These are phyloP conservation scores for Crithidia sp. DNA, from an alignment of 208 protist species.

Conservation along the genomic window DNA sequence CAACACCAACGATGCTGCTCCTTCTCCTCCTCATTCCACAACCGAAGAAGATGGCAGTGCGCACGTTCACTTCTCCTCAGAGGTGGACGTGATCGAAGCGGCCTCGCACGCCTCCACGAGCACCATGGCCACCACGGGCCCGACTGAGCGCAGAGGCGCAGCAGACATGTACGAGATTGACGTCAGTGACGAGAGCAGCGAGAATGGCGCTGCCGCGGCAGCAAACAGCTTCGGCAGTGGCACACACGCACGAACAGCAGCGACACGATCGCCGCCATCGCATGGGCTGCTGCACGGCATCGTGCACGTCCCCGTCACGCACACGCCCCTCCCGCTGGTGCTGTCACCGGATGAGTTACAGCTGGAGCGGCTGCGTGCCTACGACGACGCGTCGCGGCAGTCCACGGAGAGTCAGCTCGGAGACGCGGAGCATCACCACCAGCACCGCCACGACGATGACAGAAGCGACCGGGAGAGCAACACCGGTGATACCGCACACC, in stretches of 20 bases:
- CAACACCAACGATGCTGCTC: neutral
- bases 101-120: conserved; percentile 3
- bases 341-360: conserved; percentile 40
- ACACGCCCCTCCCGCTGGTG: conserved; percentile 4
- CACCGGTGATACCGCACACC: neutral
- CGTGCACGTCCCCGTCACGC: too few relatives aligned
- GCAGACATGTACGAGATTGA: neutral
- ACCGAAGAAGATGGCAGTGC: neutral
- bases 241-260: neutral
- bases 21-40: neutral
- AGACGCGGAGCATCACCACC: neutral
- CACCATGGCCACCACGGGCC: neutral
- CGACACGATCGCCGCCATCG: neutral
- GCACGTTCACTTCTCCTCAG: conserved; percentile 24
- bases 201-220: neutral
- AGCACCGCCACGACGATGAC: neutral
- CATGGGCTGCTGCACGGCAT: too few relatives aligned
- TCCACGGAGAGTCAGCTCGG: neutral
- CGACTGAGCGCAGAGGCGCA: neutral
- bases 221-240: neutral
- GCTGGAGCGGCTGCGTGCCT: conserved; percentile 30
- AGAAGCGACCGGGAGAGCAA: neutral
- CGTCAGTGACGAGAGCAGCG: neutral
- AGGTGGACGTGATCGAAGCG: conserved; percentile 11
- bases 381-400: conserved; percentile 8